phyloP scores from a whole-genome alignment of 2,329 filamentous ascomycete species.

The Macrophomina phaseolina region DNA sequence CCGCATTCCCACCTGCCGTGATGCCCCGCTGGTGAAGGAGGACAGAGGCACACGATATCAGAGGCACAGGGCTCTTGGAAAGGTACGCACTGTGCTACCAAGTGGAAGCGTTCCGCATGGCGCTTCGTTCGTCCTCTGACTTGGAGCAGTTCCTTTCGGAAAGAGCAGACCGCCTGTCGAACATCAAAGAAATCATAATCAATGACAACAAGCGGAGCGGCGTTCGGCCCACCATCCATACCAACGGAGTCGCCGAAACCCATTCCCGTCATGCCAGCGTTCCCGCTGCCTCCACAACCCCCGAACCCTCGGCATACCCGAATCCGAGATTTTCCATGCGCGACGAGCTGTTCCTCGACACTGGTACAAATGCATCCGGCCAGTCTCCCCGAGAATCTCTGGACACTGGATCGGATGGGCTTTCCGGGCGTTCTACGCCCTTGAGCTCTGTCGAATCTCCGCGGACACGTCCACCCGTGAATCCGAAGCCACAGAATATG shows the following conservation, averaged over 20 bases:
- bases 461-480: constrained; percentile 45
- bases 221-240: constrained; percentile 43
- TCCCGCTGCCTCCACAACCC: neutral
- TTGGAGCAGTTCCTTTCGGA: constrained; percentile 3
- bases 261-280: constrained; percentile 15
- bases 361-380: constrained; percentile 32
- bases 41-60: constrained; percentile 58
- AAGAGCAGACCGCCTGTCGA: constrained; percentile 50
- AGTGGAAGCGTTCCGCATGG: neutral
- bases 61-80: constrained; percentile 53
- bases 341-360: constrained; percentile 28
- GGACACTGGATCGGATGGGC: constrained; percentile 35
- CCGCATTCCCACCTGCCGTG: constrained; percentile 75
- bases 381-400: constrained; percentile 25
- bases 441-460: constrained; percentile 34
- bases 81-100: constrained; percentile 29
- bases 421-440: constrained; percentile 34
- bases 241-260: constrained; percentile 7
- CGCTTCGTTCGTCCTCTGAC: neutral
- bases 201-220: constrained; percentile 63
- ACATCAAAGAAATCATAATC: constrained; percentile 57
- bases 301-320: neutral
- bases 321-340: constrained; percentile 28
- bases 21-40: constrained; percentile 69
- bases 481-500: constrained; percentile 71